Conservation (phyloP, 495 filamentous ascomycete species). For the Neurospora sp. region DNA sequence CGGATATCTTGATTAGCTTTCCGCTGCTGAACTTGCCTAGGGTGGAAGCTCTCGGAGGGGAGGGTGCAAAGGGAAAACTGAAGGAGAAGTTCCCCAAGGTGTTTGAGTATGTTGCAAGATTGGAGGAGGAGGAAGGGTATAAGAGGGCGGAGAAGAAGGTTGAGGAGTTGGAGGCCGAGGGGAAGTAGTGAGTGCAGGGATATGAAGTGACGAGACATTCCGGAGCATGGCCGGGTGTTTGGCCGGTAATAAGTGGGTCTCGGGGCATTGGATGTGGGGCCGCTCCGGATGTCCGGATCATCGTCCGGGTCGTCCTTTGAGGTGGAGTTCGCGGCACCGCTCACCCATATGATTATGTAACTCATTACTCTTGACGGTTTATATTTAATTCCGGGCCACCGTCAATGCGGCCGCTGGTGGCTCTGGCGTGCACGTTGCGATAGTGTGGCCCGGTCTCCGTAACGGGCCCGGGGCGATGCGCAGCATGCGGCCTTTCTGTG, state of each 20-base stretch:
- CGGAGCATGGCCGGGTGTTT: not conserved
- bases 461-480: not conserved
- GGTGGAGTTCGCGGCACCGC: not conserved
- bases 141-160: slow-evolving; percentile 45
- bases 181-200: not conserved
- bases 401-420: not conserved
- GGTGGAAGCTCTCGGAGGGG: slow-evolving; percentile 44
- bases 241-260: not conserved
- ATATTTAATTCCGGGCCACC: not conserved
- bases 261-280: not conserved
- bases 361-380: not conserved
- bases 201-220: not conserved
- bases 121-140: slow-evolving; percentile 55
- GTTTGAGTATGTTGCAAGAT: slow-evolving; percentile 48
- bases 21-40: slow-evolving; percentile 45
- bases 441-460: not conserved
- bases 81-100: slow-evolving; percentile 33
- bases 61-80: slow-evolving; percentile 2
- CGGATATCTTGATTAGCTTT: slow-evolving; percentile 74
- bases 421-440: not conserved
- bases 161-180: slow-evolving; percentile 39
- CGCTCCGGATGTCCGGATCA: not conserved
- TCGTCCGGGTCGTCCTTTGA: not conserved
- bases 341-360: not conserved
- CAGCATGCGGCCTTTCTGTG: not conserved